phyloP scores from a whole-genome alignment of 176 grass and related monocot species.

The Paspalum vaginatum region DNA sequence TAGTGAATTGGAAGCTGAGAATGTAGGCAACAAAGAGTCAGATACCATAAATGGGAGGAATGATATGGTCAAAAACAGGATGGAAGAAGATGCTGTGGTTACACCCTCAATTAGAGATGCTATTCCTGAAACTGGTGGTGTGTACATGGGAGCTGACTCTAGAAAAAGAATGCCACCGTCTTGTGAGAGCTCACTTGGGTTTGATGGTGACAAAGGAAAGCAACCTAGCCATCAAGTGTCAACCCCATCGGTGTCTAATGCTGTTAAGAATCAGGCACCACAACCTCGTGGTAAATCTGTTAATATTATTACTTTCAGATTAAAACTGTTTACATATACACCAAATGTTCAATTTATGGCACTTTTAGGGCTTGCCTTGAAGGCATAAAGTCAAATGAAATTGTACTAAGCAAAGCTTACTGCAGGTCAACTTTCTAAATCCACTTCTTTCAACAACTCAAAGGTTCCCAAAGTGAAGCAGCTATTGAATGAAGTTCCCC shows the following conservation, averaged over 20 bases:
- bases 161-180: constrained; percentile 45
- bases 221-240: constrained; percentile 26
- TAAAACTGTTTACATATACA: constrained; percentile 8
- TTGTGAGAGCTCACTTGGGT: constrained; percentile 38
- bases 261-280: constrained; percentile 43
- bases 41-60: constrained; percentile 39
- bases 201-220: constrained; percentile 62
- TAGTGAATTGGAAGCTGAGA: constrained; percentile 51
- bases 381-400: background rate
- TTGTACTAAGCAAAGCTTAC: constrained; percentile 24
- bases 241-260: constrained; percentile 40
- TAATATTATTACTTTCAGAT: constrained; percentile 33
- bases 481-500: constrained; percentile 67
- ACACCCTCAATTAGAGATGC: constrained; percentile 31
- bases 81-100: constrained; percentile 40
- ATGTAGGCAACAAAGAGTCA: constrained; percentile 42
- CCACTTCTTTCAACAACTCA: constrained; percentile 81
- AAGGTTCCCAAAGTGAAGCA: constrained; percentile 96
- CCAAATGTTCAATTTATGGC: constrained; percentile 27
- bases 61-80: constrained; percentile 36
- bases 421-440: constrained; percentile 75
- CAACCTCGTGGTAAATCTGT: constrained; percentile 60
- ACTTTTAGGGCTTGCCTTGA: constrained; percentile 18
- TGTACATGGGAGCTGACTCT: constrained; percentile 28
- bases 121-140: constrained; percentile 31